Conservation (phyloP, 2,329 filamentous ascomycete species). For the Pseudohalonectria lignicola region DNA sequence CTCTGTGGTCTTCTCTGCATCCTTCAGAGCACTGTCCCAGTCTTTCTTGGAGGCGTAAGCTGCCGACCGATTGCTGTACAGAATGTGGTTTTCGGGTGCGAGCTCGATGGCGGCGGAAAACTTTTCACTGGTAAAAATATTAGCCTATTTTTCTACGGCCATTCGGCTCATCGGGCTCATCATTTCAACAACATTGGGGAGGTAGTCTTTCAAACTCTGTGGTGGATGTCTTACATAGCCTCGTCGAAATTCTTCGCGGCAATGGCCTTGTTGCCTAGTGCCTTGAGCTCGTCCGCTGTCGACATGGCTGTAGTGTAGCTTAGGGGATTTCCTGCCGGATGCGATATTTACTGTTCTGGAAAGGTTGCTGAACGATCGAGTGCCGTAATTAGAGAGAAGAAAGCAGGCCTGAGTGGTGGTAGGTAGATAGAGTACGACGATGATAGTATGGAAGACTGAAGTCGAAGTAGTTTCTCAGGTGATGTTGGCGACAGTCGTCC, state of each 20-base stretch:
- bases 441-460: background rate
- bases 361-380: too few species aligned
- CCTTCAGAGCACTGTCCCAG: conserved; percentile 72
- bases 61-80: conserved; percentile 94
- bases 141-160: too few species aligned
- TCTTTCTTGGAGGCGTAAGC: conserved; percentile 82
- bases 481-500: background rate
- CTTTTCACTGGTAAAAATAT: conserved; percentile 74
- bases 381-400: background rate
- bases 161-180: too few species aligned
- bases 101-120: conserved; percentile 88
- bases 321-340: too few species aligned
- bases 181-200: too few species aligned
- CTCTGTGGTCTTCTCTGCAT: conserved; percentile 88
- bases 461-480: background rate
- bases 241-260: conserved; percentile 93
- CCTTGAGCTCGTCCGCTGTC: conserved; percentile 74
- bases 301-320: conserved; percentile 39
- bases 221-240: conserved; percentile 72
- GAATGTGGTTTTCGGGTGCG: conserved; percentile 84
- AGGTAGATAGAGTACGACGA: background rate
- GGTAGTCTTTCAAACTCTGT: too few species aligned
- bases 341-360: too few species aligned
- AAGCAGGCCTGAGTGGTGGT: background rate
- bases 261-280: conserved; percentile 97